These are phyloP conservation scores for Massarina eburnea DNA, from an alignment of 2,329 filamentous ascomycete genomes.

Conservation along the genomic window DNA sequence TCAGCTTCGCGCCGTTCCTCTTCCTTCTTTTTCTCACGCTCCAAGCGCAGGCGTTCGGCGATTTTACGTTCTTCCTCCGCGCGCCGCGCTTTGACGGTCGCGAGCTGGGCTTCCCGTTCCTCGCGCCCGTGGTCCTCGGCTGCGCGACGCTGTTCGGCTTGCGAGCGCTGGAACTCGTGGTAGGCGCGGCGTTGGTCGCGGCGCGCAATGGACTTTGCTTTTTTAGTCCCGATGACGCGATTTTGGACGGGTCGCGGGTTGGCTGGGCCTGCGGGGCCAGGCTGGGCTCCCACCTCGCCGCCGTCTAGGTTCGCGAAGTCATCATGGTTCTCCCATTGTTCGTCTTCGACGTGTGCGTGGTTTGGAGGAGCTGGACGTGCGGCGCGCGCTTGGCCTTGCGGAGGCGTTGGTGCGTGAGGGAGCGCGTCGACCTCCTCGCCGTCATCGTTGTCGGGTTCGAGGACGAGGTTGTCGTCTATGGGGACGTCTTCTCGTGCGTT, in stretches of 20 bases:
- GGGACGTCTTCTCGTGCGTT: conserved; percentile 17
- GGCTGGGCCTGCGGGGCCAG: conserved; percentile 35
- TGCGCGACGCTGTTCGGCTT: conserved; percentile 50
- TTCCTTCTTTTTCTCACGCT: conserved; percentile 43
- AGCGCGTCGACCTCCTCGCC: conserved; percentile 13
- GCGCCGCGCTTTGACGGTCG: conserved; percentile 45
- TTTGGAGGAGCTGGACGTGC: conserved; percentile 4
- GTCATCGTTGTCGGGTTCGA: conserved; percentile 25
- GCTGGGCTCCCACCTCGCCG: conserved; percentile 2
- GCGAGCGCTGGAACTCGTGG: conserved; percentile 52
- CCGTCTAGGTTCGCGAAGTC: not conserved
- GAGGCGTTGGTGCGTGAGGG: conserved; percentile 31
- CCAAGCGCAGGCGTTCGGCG: conserved; percentile 42
- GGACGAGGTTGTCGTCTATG: conserved; percentile 27
- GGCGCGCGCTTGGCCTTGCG: conserved; percentile 12
- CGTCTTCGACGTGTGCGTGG: not conserved
- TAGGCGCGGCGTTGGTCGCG: conserved; percentile 49
- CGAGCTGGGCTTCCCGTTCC: conserved; percentile 48
- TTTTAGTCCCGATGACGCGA: conserved; percentile 50
- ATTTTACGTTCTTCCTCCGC: conserved; percentile 47
- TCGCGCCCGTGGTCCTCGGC: conserved; percentile 46
- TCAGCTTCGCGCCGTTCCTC: conserved; percentile 41
- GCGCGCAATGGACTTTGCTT: conserved; percentile 51
- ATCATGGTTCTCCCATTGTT: not conserved
- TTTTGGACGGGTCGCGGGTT: conserved; percentile 30